A percentile compares a stretch with the other conserved stretches of the same genome.
These are phyloP conservation scores for Fusarium illudens DNA, from an alignment of 2,329 filamentous ascomycete genomes.

Conservation along the genomic window DNA sequence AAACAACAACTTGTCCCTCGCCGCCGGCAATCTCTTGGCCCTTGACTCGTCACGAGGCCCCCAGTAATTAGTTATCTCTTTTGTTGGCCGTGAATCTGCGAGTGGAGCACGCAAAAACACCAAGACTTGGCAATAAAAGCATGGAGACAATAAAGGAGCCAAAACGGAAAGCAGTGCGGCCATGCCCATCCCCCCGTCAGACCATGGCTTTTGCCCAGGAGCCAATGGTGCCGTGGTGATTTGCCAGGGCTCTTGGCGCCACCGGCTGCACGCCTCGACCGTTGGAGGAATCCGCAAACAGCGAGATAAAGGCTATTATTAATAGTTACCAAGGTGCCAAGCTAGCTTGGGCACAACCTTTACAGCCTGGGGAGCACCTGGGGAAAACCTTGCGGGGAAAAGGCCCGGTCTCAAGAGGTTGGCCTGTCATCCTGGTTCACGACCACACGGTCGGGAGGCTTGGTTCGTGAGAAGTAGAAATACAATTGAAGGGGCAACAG, in stretches of 20 bases:
- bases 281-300: constrained; percentile 3
- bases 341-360: constrained; percentile 1
- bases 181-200: constrained; percentile 10
- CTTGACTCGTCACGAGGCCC: neutral
- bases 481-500: neutral
- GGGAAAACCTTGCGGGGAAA: constrained; percentile 25
- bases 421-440: neutral
- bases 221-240: constrained; percentile 4
- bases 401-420: neutral
- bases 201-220: neutral
- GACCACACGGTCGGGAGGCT: neutral
- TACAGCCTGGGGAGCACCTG: constrained; percentile 1
- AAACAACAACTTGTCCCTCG: neutral
- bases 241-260: neutral
- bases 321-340: neutral
- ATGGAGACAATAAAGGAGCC: neutral
- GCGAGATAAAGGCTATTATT: constrained; percentile 4
- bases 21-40: neutral
- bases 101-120: constrained; percentile 11
- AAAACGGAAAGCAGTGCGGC: constrained; percentile 18
- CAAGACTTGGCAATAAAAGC: constrained; percentile 19
- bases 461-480: neutral
- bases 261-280: constrained; percentile 10
- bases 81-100: neutral
- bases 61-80: neutral